Percentiles rank a stretch among this genome's conserved stretches.
These are phyloP conservation scores for Lepidium aucheri DNA, from an alignment of 345 rosid species.

Conservation along the genomic window DNA sequence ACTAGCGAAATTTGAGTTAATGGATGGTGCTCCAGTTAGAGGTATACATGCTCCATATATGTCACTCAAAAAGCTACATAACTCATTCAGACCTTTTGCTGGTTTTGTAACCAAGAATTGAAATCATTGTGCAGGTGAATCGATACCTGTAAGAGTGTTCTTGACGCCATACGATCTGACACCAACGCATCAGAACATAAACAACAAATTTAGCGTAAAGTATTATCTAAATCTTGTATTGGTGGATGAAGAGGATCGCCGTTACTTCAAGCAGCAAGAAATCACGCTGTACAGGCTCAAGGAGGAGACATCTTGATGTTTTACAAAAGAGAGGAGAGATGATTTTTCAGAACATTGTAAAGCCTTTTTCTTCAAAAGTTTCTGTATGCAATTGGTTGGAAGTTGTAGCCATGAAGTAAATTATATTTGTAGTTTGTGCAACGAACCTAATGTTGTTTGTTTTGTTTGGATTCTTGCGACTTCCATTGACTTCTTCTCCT, in stretches of 20 bases:
- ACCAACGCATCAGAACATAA: slow-evolving; percentile 86
- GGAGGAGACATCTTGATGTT: slow-evolving; percentile 46
- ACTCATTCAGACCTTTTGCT: not conserved
- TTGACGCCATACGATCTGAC: slow-evolving; percentile 93
- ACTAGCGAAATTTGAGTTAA: slow-evolving; percentile 89
- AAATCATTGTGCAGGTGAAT: slow-evolving; percentile 56
- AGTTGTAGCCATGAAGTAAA: slow-evolving; percentile 7
- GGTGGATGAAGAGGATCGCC: slow-evolving; percentile 91
- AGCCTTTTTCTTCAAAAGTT: slow-evolving; percentile 6
- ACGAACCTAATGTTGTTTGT: not conserved
- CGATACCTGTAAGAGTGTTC: slow-evolving; percentile 91
- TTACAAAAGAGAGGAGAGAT: slow-evolving; percentile 3
- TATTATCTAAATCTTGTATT: slow-evolving; percentile 91
- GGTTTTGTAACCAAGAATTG: slow-evolving; percentile 2
- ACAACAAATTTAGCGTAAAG: slow-evolving; percentile 97
- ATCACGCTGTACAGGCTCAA: slow-evolving; percentile 66
- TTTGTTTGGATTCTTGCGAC: slow-evolving; percentile 9
- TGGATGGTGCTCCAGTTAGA: slow-evolving; percentile 99
- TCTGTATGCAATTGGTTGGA: slow-evolving; percentile 12
- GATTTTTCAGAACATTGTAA: slow-evolving; percentile 30
- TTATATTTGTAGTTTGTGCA: slow-evolving; percentile 17
- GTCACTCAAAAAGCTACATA: not conserved
- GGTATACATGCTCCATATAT: slow-evolving; percentile 32
- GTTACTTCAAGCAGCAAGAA: slow-evolving; percentile 92
- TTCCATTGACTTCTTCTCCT: not conserved